These are phyloP conservation scores for Aegilops tauschii DNA, from an alignment of 176 grass and related monocot genomes.

Conservation along the genomic window DNA sequence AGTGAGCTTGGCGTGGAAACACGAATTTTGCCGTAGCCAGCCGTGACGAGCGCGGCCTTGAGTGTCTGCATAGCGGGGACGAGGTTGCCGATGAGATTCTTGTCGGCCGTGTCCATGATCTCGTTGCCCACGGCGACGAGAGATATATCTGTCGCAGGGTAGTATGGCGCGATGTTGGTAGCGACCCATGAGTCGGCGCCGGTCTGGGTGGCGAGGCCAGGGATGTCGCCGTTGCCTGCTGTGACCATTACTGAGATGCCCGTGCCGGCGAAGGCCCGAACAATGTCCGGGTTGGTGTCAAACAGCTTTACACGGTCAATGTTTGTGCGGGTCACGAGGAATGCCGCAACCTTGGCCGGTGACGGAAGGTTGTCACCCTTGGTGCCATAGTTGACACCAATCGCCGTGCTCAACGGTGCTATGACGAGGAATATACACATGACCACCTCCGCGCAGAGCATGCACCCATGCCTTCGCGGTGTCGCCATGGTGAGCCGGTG, in stretches of 20 bases:
- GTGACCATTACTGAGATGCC: constrained; percentile 68
- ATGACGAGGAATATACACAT: constrained; percentile 1
- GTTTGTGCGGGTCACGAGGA: constrained; percentile 53
- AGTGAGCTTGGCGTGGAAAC: constrained; percentile 80
- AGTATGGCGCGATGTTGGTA: constrained; percentile 61
- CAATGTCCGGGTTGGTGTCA: constrained; percentile 66
- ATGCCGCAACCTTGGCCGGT: constrained; percentile 47
- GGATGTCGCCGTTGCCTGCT: constrained; percentile 73
- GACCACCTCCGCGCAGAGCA: neutral
- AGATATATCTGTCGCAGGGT: constrained; percentile 64
- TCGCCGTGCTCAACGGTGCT: constrained; percentile 15
- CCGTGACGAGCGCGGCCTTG: constrained; percentile 35
- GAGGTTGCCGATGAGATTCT: constrained; percentile 56
- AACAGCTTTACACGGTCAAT: constrained; percentile 91
- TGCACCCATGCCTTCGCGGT: neutral
- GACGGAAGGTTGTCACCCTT: constrained; percentile 72
- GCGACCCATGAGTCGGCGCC: constrained; percentile 70
- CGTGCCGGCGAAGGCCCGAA: constrained; percentile 74
- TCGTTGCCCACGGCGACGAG: constrained; percentile 73
- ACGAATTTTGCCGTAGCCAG: constrained; percentile 52
- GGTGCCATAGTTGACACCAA: constrained; percentile 91
- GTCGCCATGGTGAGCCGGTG: constrained; percentile 32
- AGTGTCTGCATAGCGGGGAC: constrained; percentile 75
- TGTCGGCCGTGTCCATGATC: constrained; percentile 61
- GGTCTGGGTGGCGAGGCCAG: constrained; percentile 34